phyloP scores from a whole-genome alignment of 2,329 filamentous ascomycete species.

The Ceratocystis cacaofunesta region DNA sequence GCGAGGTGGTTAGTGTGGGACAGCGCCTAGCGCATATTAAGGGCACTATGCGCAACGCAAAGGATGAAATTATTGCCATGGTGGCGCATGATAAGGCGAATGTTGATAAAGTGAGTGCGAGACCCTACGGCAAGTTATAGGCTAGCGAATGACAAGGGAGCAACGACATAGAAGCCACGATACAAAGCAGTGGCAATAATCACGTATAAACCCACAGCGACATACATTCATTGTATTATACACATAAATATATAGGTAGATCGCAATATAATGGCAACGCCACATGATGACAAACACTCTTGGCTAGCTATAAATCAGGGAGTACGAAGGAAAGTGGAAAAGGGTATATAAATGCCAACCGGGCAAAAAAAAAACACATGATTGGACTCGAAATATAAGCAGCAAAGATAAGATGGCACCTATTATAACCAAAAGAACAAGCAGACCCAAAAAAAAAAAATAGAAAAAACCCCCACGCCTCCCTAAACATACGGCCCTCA shows the following conservation, averaged over 20 bases:
- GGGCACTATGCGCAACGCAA: conserved; percentile 39
- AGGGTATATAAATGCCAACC: not conserved
- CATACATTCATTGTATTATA: no score
- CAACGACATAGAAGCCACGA: no score
- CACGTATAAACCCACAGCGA: no score
- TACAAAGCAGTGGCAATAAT: no score
- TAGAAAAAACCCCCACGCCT: not conserved
- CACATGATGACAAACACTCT: not conserved
- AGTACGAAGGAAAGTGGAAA: not conserved
- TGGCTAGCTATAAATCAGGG: not conserved
- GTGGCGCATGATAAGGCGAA: conserved; percentile 54
- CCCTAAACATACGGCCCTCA: not conserved
- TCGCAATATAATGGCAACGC: no score
- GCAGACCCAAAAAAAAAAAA: not conserved
- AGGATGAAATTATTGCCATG: conserved; percentile 38
- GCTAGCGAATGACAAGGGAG: not conserved
- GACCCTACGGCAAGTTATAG: not conserved
- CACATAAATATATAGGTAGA: no score
- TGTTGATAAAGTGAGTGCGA: conserved; percentile 32
- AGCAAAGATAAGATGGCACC: not conserved
- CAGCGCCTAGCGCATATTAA: conserved; percentile 37
- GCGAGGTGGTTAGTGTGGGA: conserved; percentile 43
- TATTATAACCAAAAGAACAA: not conserved
- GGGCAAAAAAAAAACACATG: not conserved
- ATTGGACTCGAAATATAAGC: not conserved